Evolutionary conservation across 768 basidiomycete genomes (phyloP).

Genomic region (Cystobasidium onofrii): DNA sequence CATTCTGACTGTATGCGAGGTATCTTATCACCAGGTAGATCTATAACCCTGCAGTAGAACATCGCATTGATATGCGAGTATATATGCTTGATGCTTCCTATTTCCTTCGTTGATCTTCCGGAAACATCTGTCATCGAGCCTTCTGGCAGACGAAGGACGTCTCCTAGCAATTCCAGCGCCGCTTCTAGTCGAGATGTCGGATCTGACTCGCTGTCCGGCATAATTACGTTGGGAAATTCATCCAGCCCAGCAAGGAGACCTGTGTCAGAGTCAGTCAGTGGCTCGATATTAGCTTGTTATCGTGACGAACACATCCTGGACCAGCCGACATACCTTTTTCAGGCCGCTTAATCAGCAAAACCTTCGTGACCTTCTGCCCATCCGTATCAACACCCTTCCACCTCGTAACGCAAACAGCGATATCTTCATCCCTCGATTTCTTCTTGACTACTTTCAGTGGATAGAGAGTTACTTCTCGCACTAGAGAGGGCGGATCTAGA

Average conservation of each 20-base stretch:
- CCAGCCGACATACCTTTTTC: slow-evolving; percentile 79
- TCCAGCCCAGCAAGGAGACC: slow-evolving; percentile 82
- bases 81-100: slow-evolving; percentile 23
- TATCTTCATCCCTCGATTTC: slow-evolving; percentile 72
- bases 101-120: not conserved
- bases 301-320: no score
- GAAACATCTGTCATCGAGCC: not conserved
- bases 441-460: slow-evolving; percentile 80
- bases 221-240: slow-evolving; percentile 70
- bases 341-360: slow-evolving; percentile 72
- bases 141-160: not conserved
- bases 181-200: not conserved
- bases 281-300: not conserved
- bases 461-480: slow-evolving; percentile 58
- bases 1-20: not conserved
- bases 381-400: slow-evolving; percentile 51
- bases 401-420: slow-evolving; percentile 76
- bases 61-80: slow-evolving; percentile 34
- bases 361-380: slow-evolving; percentile 51
- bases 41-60: slow-evolving; percentile 10
- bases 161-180: slow-evolving; percentile 7
- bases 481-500: slow-evolving; percentile 43
- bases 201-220: not conserved
- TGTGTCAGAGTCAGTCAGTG: no score
- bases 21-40: not conserved